Base-by-base conservation (phyloP, 2,329 filamentous ascomycete genomes). In the Neonectria hederae region DNA sequence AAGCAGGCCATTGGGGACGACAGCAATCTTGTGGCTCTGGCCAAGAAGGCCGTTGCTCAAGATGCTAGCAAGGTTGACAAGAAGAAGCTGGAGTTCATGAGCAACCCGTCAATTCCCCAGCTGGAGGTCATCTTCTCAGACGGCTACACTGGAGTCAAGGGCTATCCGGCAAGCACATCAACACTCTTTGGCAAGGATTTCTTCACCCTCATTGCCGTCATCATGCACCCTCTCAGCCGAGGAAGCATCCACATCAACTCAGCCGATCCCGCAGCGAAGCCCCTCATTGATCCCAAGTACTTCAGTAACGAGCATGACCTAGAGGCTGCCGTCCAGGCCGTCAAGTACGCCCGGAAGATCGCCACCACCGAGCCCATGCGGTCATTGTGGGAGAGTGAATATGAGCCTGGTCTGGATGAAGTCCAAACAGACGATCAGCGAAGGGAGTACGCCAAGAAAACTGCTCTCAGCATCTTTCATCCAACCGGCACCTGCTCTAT, bases 171-270 rank as follows among this genome's bases (percentile, higher is more conserved):
- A n/a, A 73, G 72, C 60, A 75, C 62, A 0, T 72, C 69, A 0
- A 49, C 67, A 1, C 69, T 71, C 10, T 71, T 60, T 11, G 69
- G 69, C 3, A 63, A 71, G 21, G 59, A 78, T 40, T 80, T 79
- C 60, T 69, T 81, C 35, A 84, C 86, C 14, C 79, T 86, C 63
- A 84, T 85, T 68, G 82, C 84, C 0, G 87, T 87, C 64, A 84
- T 88, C 26, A 86, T 86, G 58, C 89, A 90, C 60, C 88, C 89
- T 0, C 84, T 87, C 69, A 87, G 71, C 19, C 68, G 69, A 0
- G 71, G 71, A 5, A 72, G 56, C 49, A 59, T 73, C 0, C 71
- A 73, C 42, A 72, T 73, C 35, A 60, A 72, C 51, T 57, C 71
- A 22, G 32, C 55, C 5, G 56, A 65, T 11, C 64, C 67, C 7